phyloP scores from a whole-genome alignment of 2,329 filamentous ascomycete species.

The Pseudofabraea citricarpa region DNA sequence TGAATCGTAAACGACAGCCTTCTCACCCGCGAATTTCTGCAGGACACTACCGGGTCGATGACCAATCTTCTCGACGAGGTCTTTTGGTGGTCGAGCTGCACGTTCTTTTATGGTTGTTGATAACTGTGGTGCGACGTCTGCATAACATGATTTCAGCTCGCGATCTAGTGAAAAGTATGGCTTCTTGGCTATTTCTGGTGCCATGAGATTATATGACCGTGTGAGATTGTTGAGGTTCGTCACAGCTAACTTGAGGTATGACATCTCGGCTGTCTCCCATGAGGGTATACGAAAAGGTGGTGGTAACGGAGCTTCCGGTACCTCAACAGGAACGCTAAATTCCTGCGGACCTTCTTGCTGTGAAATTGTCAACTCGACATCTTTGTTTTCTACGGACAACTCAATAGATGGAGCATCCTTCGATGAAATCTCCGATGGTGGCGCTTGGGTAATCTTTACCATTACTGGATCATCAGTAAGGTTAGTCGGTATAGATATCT shows the following conservation, averaged over 20 bases:
- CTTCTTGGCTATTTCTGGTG: constrained; percentile 86
- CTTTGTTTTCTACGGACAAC: constrained; percentile 13
- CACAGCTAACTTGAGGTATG: constrained; percentile 74
- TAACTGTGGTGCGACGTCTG: constrained; percentile 76
- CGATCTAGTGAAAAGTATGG: constrained; percentile 82
- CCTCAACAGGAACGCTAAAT: constrained; percentile 4
- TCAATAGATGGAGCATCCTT: constrained; percentile 8
- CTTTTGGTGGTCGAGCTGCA: constrained; percentile 43
- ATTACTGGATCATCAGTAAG: constrained; percentile 44
- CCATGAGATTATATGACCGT: constrained; percentile 91
- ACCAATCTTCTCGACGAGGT: constrained; percentile 36
- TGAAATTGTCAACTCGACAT: constrained; percentile 2
- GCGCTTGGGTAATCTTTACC: constrained; percentile 37
- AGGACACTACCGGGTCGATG: constrained; percentile 49
- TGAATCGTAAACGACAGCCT: constrained; percentile 67
- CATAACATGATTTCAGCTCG: constrained; percentile 76
- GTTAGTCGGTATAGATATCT: constrained; percentile 42
- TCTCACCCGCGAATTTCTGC: constrained; percentile 51
- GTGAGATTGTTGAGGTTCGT: constrained; percentile 74
- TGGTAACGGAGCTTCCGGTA: constrained; percentile 31
- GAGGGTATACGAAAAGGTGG: constrained; percentile 71
- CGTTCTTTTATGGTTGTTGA: constrained; percentile 68
- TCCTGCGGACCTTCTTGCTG: constrained; percentile 5
- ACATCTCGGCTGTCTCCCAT: constrained; percentile 68
- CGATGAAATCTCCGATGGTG: constrained; percentile 14